phyloP scores from a whole-genome alignment of 2,329 filamentous ascomycete genomes.

The Fusarium compactum region DNA sequence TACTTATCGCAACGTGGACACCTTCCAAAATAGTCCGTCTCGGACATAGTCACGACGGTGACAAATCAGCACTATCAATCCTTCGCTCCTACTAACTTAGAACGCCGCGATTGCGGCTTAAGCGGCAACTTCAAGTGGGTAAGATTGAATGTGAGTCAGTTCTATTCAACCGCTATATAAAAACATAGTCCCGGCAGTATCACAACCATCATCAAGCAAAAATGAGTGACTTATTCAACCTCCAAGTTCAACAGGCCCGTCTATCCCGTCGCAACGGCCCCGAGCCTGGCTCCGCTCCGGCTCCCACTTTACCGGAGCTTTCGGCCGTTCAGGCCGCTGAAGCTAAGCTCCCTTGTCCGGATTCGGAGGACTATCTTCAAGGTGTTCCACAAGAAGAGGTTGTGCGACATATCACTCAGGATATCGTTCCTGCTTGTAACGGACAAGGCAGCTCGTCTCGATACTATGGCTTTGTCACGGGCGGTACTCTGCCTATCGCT shows the following conservation, averaged over 20 bases:
- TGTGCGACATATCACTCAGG: slow-evolving; percentile 57
- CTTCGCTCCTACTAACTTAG: not conserved
- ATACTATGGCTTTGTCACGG: slow-evolving; percentile 93
- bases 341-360: slow-evolving; percentile 54
- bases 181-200: not conserved
- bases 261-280: slow-evolving; percentile 39
- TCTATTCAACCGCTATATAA: not conserved
- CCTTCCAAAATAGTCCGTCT: not conserved
- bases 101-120: slow-evolving; percentile 30
- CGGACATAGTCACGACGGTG: not conserved
- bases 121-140: slow-evolving; percentile 28
- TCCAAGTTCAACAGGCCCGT: slow-evolving; percentile 42
- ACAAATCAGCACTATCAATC: slow-evolving; percentile 15
- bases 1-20: not conserved
- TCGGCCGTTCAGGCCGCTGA: slow-evolving; percentile 54
- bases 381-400: slow-evolving; percentile 48
- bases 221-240: slow-evolving; percentile 47
- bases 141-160: not conserved
- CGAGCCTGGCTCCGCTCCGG: slow-evolving; percentile 24
- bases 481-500: slow-evolving; percentile 82
- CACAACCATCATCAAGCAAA: not conserved
- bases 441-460: slow-evolving; percentile 71
- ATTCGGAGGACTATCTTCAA: slow-evolving; percentile 50
- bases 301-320: slow-evolving; percentile 56
- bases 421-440: slow-evolving; percentile 72